Evolutionary conservation across 768 basidiomycete species (phyloP).

Genomic region (Pisolithus sp.): DNA sequence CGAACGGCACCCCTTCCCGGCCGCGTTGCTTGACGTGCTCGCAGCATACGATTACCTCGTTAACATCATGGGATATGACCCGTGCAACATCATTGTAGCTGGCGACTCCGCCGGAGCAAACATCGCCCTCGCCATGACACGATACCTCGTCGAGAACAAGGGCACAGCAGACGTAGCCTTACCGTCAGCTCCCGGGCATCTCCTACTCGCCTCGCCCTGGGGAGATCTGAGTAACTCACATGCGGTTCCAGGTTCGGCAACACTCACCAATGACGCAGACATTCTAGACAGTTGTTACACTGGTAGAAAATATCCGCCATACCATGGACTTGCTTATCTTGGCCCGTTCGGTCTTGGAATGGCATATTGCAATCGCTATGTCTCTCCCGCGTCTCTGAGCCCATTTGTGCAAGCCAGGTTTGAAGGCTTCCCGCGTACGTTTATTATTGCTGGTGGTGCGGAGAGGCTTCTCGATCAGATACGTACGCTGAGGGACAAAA

Average conservation of each 20-base stretch:
- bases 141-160: constrained; percentile 10
- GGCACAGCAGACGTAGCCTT: neutral
- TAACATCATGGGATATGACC: constrained; percentile 20
- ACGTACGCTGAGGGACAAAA: constrained; percentile 16
- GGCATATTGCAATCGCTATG: constrained; percentile 3
- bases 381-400: constrained; percentile 9
- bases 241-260: neutral
- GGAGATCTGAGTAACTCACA: constrained; percentile 4
- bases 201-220: constrained; percentile 6
- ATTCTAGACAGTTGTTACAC: neutral
- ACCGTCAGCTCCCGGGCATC: constrained; percentile 4
- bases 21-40: constrained; percentile 32
- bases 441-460: constrained; percentile 21
- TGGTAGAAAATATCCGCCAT: neutral
- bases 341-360: constrained; percentile 7
- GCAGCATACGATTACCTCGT: constrained; percentile 32
- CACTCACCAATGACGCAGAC: neutral
- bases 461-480: constrained; percentile 25
- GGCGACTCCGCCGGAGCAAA: constrained; percentile 38
- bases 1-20: constrained; percentile 28
- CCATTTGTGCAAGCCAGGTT: constrained; percentile 11
- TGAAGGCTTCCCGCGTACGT: constrained; percentile 23
- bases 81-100: constrained; percentile 28
- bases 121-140: constrained; percentile 20
- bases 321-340: constrained; percentile 2